Evolutionary conservation across 257 asterid genomes (phyloP).

Genomic region (Paraleonurus japonicus): DNA sequence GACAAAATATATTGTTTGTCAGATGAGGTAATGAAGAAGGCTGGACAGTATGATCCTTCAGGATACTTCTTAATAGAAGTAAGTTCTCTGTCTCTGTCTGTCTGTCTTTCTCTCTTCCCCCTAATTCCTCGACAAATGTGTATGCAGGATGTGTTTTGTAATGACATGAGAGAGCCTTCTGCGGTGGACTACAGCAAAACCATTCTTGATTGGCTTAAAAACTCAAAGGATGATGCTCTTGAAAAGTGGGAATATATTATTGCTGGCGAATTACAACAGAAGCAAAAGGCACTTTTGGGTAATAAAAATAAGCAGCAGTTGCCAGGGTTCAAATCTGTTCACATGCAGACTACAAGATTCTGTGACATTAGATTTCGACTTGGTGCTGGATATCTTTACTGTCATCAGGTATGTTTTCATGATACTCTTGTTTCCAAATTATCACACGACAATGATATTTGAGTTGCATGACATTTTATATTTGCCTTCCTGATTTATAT

Average conservation of each 20-base stretch:
- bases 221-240: constrained; percentile 62
- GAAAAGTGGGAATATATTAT: constrained; percentile 82
- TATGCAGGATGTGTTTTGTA: constrained; percentile 71
- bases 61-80: constrained; percentile 94
- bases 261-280: constrained; percentile 69
- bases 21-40: constrained; percentile 77
- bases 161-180: constrained; percentile 60
- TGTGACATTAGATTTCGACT: constrained; percentile 73
- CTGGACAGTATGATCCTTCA: constrained; percentile 62
- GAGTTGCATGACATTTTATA: not conserved
- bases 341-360: constrained; percentile 68
- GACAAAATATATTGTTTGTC: constrained; percentile 80
- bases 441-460: not conserved
- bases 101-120: not conserved
- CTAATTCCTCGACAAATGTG: constrained; percentile 20
- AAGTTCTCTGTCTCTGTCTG: not conserved
- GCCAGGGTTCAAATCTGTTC: constrained; percentile 58
- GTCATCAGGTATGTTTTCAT: constrained; percentile 72
- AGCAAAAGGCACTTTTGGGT: constrained; percentile 62
- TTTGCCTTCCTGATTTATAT: not conserved
- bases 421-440: not conserved
- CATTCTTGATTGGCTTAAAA: constrained; percentile 76
- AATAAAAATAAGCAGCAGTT: constrained; percentile 38
- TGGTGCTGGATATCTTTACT: constrained; percentile 87
- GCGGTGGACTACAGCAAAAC: constrained; percentile 74